Conservation (phyloP, 1,139 yeast species). For the Geotrichum carabidarum region DNA sequence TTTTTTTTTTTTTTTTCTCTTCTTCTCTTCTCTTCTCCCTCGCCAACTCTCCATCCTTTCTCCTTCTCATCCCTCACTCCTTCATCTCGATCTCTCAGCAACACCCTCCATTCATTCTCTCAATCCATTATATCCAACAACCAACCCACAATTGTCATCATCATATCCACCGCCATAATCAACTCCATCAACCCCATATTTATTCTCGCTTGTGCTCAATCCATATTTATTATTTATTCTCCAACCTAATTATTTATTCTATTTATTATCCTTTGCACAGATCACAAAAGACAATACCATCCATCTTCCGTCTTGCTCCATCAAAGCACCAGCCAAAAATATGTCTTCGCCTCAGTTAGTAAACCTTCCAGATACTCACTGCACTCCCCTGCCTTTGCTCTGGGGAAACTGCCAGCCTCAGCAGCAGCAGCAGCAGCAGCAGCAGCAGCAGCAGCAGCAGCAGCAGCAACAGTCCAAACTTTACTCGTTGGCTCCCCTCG, state of each 20-base stretch:
- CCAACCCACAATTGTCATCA: too few relatives aligned
- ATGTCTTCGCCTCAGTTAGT: constrained; percentile 7
- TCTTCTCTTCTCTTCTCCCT: background rate
- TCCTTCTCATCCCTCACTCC: background rate
- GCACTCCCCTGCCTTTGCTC: constrained; percentile 29
- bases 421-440: constrained; percentile 3
- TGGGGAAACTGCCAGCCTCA: constrained; percentile 23
- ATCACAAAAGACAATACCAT: background rate
- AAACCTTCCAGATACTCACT: constrained; percentile 23
- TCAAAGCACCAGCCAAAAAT: background rate
- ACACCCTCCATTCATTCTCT: too few relatives aligned
- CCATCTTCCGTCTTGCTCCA: background rate
- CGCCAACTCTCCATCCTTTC: background rate
- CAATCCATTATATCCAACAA: too few relatives aligned
- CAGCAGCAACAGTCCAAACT: constrained; percentile 12
- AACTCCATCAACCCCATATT: background rate
- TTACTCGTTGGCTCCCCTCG: constrained; percentile 6
- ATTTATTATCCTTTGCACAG: background rate
- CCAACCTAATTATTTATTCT: background rate
- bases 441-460: constrained; percentile 10
- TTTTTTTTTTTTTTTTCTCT: background rate
- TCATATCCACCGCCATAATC: too few relatives aligned
- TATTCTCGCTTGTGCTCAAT: background rate
- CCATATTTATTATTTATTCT: background rate
- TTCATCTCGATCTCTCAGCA: too few relatives aligned